Evolutionary conservation across 345 rosid genomes (phyloP), one percentile per base, ranked within the genome.

Genomic region (Capsella bursapastoris): DNA sequence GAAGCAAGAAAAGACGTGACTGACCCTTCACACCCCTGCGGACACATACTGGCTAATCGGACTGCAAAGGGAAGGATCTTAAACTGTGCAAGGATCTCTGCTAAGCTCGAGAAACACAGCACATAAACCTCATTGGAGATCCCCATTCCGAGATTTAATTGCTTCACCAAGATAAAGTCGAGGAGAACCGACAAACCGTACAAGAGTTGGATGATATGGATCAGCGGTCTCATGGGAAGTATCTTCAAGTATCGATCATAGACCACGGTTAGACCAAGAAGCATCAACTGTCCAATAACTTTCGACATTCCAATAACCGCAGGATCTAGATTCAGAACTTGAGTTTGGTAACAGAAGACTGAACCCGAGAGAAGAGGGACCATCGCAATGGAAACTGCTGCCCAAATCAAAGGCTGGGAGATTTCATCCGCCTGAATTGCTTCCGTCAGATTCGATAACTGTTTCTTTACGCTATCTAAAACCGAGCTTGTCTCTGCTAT

Each of bases 11-110:
- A 90, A 25, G 98, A 90, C 29, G 87, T 89, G n/a, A 93, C 80
- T 15, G 98, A 93, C 73, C 97, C 98, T 84, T 89, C 97, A 62
- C 88, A 93, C 1, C 98, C 97, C 68, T 57, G 81, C 1, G 97
- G 98, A 66, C 98, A 90, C 78, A 88, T 72, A 72, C 79, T 88
- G 1, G 83, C 97, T 52, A 90, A 70, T 35, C 87, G 60, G 28
- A 88, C 86, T 12, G 84, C 80, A 61, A 90, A 93, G 0, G 98
- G 97, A 48, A 93, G 91, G 50, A 89, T 80, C 86, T 89, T 91
- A 48, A 93, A 93, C 69, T 93, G 98, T 4, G 93, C 92, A 0
- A 88, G 71, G 29, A 82, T 75, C 70, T 93, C 98, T 1, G 97
- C 93, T 59, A 93, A 74, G 78, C 97, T 89, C 1, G 96, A 89